phyloP scores from a whole-genome alignment of 495 filamentous ascomycete species.

The Talaromyces stipitatus region DNA sequence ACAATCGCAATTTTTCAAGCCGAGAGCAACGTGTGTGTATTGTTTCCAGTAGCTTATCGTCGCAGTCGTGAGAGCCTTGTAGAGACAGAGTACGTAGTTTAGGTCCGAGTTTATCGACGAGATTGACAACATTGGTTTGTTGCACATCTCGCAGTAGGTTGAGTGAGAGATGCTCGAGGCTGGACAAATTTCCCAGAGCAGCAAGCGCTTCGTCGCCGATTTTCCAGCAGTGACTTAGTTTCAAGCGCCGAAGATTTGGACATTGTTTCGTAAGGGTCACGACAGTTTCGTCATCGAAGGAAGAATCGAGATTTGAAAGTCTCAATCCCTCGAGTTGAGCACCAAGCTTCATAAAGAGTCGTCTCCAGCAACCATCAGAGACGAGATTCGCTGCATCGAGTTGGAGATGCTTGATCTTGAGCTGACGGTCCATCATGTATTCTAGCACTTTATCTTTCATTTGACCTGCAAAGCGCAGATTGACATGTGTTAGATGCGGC shows the following conservation, averaged over 20 bases:
- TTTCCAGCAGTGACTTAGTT: constrained; percentile 55
- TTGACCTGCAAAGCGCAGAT: constrained; percentile 73
- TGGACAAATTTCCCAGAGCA: constrained; percentile 46
- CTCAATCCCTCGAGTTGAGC: constrained; percentile 56
- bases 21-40: constrained; percentile 60
- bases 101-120: constrained; percentile 51
- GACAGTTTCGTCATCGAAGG: constrained; percentile 62
- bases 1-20: constrained; percentile 71
- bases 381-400: constrained; percentile 76
- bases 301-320: constrained; percentile 59
- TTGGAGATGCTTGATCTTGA: constrained; percentile 53
- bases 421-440: constrained; percentile 64
- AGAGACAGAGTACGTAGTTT: constrained; percentile 67
- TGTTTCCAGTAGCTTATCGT: constrained; percentile 53
- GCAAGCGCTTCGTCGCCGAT: constrained; percentile 38
- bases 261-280: constrained; percentile 50
- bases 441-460: constrained; percentile 77
- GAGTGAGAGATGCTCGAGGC: constrained; percentile 67
- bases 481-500: constrained; percentile 57
- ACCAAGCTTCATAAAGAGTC: constrained; percentile 56
- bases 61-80: constrained; percentile 45
- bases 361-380: constrained; percentile 60
- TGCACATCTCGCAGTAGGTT: constrained; percentile 48
- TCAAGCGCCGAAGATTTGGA: constrained; percentile 60
- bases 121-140: constrained; percentile 46